These are phyloP conservation scores for Acacia crassicarpa DNA, from an alignment of 306 rosid genomes.

Conservation along the genomic window DNA sequence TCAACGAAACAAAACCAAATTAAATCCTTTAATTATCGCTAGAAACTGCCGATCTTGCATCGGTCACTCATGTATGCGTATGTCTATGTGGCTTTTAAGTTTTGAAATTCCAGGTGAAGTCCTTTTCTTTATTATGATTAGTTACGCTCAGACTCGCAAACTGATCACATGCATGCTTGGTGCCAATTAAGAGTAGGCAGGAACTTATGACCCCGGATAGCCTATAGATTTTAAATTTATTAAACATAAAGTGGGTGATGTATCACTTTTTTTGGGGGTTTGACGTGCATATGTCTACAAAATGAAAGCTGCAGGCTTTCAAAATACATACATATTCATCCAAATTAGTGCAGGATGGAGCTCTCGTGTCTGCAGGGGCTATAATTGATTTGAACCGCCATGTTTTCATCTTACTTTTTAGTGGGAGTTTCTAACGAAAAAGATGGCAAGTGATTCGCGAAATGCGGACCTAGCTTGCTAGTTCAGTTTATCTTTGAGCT, in stretches of 20 bases:
- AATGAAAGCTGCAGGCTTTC: not conserved
- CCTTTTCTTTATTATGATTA: not conserved
- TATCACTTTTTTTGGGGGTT: not conserved
- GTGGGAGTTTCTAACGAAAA: not conserved
- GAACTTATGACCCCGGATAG: not conserved
- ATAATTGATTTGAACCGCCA: not conserved
- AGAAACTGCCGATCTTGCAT: not conserved
- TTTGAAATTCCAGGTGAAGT: not conserved
- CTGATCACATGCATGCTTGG: not conserved
- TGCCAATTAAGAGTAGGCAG: not conserved
- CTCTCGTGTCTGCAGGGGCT: not conserved
- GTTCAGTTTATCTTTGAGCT: not conserved
- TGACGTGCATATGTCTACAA: not conserved
- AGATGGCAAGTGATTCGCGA: not conserved
- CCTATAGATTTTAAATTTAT: not conserved
- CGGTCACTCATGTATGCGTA: not conserved
- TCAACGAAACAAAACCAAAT: not conserved
- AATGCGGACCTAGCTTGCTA: not conserved
- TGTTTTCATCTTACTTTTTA: not conserved
- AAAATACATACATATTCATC: not conserved
- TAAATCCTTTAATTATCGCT: not conserved
- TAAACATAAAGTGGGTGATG: not conserved
- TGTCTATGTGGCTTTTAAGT: not conserved
- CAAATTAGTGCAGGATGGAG: not conserved
- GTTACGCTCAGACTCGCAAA: not conserved